phyloP scores from a whole-genome alignment of 1,284 basidiomycete genomes.

The Cutaneotrichosporon cutaneum region DNA sequence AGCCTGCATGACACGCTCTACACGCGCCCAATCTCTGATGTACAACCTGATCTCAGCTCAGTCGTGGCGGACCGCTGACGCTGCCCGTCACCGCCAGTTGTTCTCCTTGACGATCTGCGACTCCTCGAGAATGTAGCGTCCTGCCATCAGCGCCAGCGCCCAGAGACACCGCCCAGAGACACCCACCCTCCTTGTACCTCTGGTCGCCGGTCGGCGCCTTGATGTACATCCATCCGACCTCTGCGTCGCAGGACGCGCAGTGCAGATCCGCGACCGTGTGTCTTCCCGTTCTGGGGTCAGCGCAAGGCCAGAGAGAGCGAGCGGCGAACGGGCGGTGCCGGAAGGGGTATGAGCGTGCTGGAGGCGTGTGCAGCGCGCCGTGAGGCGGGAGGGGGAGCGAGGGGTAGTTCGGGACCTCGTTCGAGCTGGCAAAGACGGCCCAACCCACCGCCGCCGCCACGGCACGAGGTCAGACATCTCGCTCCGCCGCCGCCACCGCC shows the following conservation, averaged over 20 bases:
- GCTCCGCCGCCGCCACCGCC: not conserved
- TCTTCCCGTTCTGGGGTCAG: constrained; percentile 42
- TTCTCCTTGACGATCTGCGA: constrained; percentile 57
- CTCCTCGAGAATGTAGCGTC: constrained; percentile 50
- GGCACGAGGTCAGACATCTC: not conserved
- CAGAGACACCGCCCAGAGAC: not conserved
- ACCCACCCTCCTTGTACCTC: constrained; percentile 51
- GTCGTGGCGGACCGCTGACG: too few relatives aligned
- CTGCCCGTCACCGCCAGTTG: constrained; percentile 43
- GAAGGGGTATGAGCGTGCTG: not conserved
- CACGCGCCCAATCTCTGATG: too few relatives aligned
- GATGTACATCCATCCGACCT: constrained; percentile 53
- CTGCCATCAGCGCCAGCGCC: constrained; percentile 21
- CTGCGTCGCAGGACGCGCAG: constrained; percentile 43
- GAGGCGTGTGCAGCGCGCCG: not conserved
- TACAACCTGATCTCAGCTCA: too few relatives aligned
- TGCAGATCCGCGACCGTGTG: constrained; percentile 51
- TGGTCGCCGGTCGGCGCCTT: constrained; percentile 49
- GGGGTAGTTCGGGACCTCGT: not conserved
- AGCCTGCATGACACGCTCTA: too few relatives aligned
- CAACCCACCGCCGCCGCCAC: not conserved
- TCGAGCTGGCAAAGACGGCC: not conserved
- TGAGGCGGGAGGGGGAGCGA: not conserved
- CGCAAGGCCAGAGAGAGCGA: not conserved
- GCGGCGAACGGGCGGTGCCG: not conserved